Evolutionary conservation across 176 grass and related monocot genomes (phyloP).

Genomic region (Eremochloa ophiuroides): DNA sequence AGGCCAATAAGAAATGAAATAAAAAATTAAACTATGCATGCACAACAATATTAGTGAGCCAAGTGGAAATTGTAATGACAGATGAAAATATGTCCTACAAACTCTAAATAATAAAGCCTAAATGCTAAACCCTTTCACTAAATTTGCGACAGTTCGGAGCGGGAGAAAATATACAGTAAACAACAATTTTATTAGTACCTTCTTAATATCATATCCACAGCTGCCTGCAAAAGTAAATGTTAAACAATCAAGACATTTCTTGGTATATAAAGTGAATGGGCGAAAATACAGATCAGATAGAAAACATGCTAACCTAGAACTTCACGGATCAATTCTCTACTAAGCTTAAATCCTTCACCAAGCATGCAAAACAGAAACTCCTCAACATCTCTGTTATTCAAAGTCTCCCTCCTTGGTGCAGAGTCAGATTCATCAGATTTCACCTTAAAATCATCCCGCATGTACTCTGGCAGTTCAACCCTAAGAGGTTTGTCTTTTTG

Average conservation of each 20-base stretch:
- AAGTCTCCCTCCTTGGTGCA: conserved; percentile 48
- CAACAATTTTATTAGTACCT: conserved; percentile 40
- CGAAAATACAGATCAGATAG: conserved; percentile 12
- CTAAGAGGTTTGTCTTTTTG: conserved; percentile 65
- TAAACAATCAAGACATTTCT: conserved; percentile 22
- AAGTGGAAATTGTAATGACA: conserved; percentile 17
- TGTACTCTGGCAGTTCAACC: conserved; percentile 62
- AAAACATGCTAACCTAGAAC: conserved; percentile 67
- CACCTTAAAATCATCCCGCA: conserved; percentile 38
- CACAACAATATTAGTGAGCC: background rate
- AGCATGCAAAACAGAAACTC: conserved; percentile 96
- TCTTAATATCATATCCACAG: conserved; percentile 83
- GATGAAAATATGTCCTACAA: background rate
- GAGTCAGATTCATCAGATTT: conserved; percentile 38
- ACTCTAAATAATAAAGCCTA: background rate
- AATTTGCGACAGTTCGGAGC: background rate
- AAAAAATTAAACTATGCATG: background rate
- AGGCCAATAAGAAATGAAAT: conserved; percentile 7
- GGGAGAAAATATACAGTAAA: conserved; percentile 25
- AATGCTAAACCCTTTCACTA: conserved; percentile 1
- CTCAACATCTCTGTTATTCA: conserved; percentile 72
- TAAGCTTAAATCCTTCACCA: conserved; percentile 91
- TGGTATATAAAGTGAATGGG: conserved; percentile 15
- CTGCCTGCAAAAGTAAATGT: conserved; percentile 55
- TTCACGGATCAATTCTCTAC: conserved; percentile 56